phyloP scores from a whole-genome alignment of 768 basidiomycete species.

The Boletus coccyginus region DNA sequence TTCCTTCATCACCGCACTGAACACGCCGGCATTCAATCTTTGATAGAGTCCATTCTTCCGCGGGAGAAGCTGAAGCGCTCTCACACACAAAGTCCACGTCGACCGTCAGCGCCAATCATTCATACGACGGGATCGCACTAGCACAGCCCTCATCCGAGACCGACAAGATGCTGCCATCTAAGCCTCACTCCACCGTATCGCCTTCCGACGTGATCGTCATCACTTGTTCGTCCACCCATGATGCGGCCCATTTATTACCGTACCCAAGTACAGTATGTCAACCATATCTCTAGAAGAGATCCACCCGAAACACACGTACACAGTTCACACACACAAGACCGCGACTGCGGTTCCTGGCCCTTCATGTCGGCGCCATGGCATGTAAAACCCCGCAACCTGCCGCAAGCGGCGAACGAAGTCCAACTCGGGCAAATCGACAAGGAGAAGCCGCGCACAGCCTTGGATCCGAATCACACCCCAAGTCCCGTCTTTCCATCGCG shows the following conservation, averaged over 20 bases:
- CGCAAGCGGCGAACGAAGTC: neutral
- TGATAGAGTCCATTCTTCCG: neutral
- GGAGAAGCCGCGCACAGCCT: neutral
- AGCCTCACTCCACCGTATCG: slow-evolving; percentile 2
- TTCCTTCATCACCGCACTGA: neutral
- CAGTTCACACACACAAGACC: no score
- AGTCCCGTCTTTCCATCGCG: neutral
- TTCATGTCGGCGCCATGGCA: neutral
- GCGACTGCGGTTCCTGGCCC: slow-evolving; percentile 16
- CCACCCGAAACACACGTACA: neutral
- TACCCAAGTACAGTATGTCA: neutral
- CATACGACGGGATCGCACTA: neutral
- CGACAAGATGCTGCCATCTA: neutral
- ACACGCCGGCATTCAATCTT: neutral
- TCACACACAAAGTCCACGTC: no score
- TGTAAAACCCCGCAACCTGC: neutral
- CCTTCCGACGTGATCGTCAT: slow-evolving; percentile 12
- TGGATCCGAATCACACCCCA: no score
- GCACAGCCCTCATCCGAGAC: neutral
- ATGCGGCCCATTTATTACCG: slow-evolving; percentile 2
- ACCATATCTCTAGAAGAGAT: neutral
- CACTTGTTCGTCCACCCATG: neutral
- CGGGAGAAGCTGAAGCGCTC: no score
- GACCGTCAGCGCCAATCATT: neutral
- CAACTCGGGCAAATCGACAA: neutral